Base-by-base conservation (phyloP, 306 rosid species). In the Heteromeles arbutifolia region DNA sequence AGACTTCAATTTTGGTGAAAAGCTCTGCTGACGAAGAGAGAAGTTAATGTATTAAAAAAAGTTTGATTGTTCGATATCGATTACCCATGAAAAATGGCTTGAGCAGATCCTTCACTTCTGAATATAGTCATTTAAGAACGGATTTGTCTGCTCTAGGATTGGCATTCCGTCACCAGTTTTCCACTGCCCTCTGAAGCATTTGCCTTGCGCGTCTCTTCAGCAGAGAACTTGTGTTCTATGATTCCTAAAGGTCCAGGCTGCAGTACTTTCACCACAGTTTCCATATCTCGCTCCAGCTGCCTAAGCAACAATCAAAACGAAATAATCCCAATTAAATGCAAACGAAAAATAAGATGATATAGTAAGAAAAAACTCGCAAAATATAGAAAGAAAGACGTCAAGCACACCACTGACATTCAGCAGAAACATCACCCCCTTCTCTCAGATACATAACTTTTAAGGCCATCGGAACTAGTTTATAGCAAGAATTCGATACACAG, bases 201-300 rank as follows among this genome's bases (percentile, higher is more conserved):
- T 43, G 97, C 97, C 85, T 74, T 78, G 28, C 53, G 65, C 54
- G 89, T 92, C 84, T 92, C 98, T 6, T 86, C 90, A 28, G 87
- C 88, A 67, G 99, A 90, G 82, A 92, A 96, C 78, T 92, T 90
- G 83, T 96, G 98, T 65, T 92, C 96, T 56, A 82, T 74, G 78
- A 92, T 89, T 78, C 99, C 98, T 76, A 96, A 71, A 22, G 98
- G 97, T 82, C 99, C 97, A 63, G 97, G 97, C 85, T 95, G 96
- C 88, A 95, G 62, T 65, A 90, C 97, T 78, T 87, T 88, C 31
- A 90, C 63, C 77, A 92, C 98, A 77, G 93, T 90, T 81, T 92
- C 98, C 85, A 90, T 81, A 79, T 95, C 98, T 79, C 82, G 92
- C 78, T 95, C 98, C 77, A 90, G 77, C 76, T 87, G 85, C 77